Evolutionary conservation across 164 flowering plant genomes (phyloP).

Genomic region (Magnolia changhungtana): DNA sequence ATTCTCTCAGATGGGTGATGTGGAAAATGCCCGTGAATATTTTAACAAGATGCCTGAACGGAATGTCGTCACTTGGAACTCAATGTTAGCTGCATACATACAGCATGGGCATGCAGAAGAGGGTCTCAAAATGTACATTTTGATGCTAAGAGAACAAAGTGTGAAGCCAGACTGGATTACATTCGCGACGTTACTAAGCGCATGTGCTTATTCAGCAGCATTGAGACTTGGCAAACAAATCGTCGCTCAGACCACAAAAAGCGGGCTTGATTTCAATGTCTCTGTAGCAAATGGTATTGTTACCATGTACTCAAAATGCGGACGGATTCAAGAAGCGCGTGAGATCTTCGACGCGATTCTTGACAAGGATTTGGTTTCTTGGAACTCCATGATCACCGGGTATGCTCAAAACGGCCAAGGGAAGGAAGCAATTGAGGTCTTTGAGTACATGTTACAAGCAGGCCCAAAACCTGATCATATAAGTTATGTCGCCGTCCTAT

Average conservation of each 20-base stretch:
- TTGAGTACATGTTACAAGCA: slow-evolving; percentile 32
- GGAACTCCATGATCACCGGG: slow-evolving; percentile 53
- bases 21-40: slow-evolving; percentile 27
- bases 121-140: slow-evolving; percentile 32
- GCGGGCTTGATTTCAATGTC: slow-evolving; percentile 29
- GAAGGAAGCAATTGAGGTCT: slow-evolving; percentile 31
- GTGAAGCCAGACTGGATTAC: slow-evolving; percentile 43
- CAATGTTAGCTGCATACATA: slow-evolving; percentile 42
- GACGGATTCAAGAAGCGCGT: slow-evolving; percentile 34
- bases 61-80: slow-evolving; percentile 46
- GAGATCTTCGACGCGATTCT: slow-evolving; percentile 30
- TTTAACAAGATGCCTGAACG: slow-evolving; percentile 40
- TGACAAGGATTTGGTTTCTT: slow-evolving; percentile 40
- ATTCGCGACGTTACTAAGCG: slow-evolving; percentile 33
- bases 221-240: slow-evolving; percentile 42
- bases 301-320: slow-evolving; percentile 48
- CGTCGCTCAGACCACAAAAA: slow-evolving; percentile 32
- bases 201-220: slow-evolving; percentile 36
- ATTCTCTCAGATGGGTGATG: slow-evolving; percentile 34
- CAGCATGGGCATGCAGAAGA: slow-evolving; percentile 42
- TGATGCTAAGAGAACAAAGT: slow-evolving; percentile 28
- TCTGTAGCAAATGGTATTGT: slow-evolving; percentile 40
- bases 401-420: slow-evolving; percentile 52
- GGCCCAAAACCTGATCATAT: slow-evolving; percentile 40
- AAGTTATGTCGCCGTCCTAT: slow-evolving; percentile 39